Evolutionary conservation across 2,329 filamentous ascomycete species (phyloP).

Genomic region (Clonostachys rhizophaga): DNA sequence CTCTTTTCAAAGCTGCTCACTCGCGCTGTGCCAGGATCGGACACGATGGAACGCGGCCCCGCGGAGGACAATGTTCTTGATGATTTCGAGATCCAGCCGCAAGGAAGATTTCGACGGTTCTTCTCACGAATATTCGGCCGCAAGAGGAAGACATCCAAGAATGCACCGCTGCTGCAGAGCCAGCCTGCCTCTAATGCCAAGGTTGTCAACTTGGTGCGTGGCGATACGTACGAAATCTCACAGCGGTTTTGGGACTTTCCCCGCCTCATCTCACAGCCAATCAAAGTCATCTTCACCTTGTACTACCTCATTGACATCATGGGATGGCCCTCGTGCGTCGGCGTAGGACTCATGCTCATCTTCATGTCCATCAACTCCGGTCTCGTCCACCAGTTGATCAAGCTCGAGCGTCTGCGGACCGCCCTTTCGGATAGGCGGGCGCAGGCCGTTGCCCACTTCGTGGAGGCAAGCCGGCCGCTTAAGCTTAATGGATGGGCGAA

Average conservation of each 20-base stretch:
- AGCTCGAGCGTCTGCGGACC: constrained; percentile 67
- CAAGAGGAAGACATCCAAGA: neutral
- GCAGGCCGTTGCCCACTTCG: constrained; percentile 78
- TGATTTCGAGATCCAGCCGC: neutral
- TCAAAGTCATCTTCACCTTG: constrained; percentile 68
- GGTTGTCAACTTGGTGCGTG: constrained; percentile 82
- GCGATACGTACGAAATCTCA: constrained; percentile 76
- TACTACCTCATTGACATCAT: constrained; percentile 66
- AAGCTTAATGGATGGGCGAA: constrained; percentile 34
- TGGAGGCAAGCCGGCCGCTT: constrained; percentile 74
- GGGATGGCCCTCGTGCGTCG: constrained; percentile 73
- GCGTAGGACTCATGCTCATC: constrained; percentile 62
- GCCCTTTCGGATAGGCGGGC: constrained; percentile 72
- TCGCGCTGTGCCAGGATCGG: constrained; percentile 28
- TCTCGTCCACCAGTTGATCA: constrained; percentile 61
- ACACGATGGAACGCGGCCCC: constrained; percentile 26
- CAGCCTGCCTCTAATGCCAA: constrained; percentile 78
- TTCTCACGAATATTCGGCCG: neutral
- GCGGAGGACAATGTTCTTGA: constrained; percentile 4
- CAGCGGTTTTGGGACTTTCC: constrained; percentile 88
- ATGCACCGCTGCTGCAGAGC: constrained; percentile 6
- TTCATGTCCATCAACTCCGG: constrained; percentile 67
- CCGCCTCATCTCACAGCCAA: constrained; percentile 67
- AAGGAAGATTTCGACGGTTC: neutral
- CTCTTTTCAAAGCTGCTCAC: constrained; percentile 30